A percentile compares a stretch with the other conserved stretches of the same genome.
phyloP scores from a whole-genome alignment of 1,284 basidiomycete genomes.

The Ceratobasidium papillatum region DNA sequence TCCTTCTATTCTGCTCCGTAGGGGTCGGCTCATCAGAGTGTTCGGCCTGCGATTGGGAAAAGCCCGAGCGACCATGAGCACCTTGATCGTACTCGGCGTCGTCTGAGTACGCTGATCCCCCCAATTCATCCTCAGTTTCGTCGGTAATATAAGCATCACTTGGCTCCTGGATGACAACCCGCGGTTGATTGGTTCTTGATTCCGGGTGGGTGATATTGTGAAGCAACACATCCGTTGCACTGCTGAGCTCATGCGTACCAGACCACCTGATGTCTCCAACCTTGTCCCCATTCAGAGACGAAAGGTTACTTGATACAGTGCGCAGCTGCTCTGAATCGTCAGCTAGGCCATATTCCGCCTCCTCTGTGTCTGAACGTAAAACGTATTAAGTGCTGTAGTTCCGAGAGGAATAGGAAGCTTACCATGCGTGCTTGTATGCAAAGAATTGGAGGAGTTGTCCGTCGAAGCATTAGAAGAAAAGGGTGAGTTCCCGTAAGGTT shows the following conservation, averaged over 20 bases:
- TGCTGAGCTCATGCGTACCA: conserved; percentile 2
- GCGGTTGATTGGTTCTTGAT: not conserved
- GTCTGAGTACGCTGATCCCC: not conserved
- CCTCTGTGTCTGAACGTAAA: not conserved
- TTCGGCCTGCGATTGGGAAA: not conserved
- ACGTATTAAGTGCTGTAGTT: no score
- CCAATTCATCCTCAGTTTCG: not conserved
- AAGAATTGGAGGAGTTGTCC: not conserved
- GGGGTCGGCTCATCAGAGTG: not conserved
- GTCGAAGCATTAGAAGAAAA: not conserved
- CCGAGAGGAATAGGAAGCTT: not conserved
- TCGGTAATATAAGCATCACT: not conserved
- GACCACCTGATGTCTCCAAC: conserved; percentile 34
- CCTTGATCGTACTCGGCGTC: not conserved
- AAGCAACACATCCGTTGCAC: conserved; percentile 5
- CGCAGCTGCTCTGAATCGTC: not conserved
- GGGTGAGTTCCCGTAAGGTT: conserved; percentile 19
- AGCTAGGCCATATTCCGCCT: not conserved
- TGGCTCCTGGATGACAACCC: conserved; percentile 4
- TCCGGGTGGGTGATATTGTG: conserved; percentile 11
- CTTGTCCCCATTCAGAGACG: conserved; percentile 18
- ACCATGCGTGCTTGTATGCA: not conserved
- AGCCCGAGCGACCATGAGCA: not conserved
- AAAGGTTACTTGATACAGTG: conserved; percentile 23
- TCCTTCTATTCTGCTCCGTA: not conserved